Evolutionary conservation across 805 yeast genomes (phyloP).

Genomic region (Starmerella kuoi): DNA sequence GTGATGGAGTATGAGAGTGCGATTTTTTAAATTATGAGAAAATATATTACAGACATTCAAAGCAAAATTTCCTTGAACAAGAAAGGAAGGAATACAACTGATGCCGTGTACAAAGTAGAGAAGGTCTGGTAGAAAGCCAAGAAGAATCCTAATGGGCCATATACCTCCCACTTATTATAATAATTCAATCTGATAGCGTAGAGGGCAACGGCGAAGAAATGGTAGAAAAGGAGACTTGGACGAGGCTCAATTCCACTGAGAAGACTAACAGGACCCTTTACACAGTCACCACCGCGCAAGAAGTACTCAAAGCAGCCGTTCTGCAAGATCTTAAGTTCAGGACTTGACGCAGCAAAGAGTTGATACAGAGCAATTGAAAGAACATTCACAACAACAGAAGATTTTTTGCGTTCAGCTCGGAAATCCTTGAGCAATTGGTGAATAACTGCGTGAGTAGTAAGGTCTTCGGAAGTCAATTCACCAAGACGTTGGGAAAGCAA

Average conservation of each 20-base stretch:
- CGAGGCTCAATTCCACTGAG: constrained; percentile 69
- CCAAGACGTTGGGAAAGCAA: constrained; percentile 52
- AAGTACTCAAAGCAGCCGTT: constrained; percentile 83
- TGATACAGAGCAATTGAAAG: constrained; percentile 82
- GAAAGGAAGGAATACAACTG: constrained; percentile 68
- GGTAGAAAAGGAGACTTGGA: constrained; percentile 65
- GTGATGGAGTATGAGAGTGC: too few relatives aligned
- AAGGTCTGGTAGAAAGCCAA: constrained; percentile 58
- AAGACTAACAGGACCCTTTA: constrained; percentile 67
- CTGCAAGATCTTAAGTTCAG: constrained; percentile 57
- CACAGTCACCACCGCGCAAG: constrained; percentile 69
- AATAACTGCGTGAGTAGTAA: constrained; percentile 48
- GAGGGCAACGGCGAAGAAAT: constrained; percentile 83
- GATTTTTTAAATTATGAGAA: too few relatives aligned
- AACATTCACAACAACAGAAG: constrained; percentile 78
- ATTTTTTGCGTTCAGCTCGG: constrained; percentile 63
- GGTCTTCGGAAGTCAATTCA: constrained; percentile 37
- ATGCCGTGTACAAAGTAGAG: constrained; percentile 59
- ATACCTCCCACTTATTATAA: constrained; percentile 30
- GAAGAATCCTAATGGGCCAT: constrained; percentile 55
- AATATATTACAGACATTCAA: not conserved
- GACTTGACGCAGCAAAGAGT: constrained; percentile 74
- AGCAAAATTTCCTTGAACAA: constrained; percentile 31
- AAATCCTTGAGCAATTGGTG: constrained; percentile 48
- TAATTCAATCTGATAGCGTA: constrained; percentile 66